phyloP scores from a whole-genome alignment of 1,284 basidiomycete genomes.

The Leccinum subfulvum region DNA sequence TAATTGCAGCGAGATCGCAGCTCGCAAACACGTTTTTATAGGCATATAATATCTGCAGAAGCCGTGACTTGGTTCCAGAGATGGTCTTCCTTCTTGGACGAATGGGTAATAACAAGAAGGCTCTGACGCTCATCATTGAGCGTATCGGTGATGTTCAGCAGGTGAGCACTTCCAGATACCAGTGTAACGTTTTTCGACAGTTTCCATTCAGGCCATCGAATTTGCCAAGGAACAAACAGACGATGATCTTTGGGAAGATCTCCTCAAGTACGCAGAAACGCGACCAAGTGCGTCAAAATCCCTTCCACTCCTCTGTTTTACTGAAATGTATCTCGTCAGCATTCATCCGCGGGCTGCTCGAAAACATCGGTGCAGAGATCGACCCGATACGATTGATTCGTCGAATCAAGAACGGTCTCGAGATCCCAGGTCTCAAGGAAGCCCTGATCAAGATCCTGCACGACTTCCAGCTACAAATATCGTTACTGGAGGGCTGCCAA shows the following conservation, averaged over 20 bases:
- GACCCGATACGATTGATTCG: slow-evolving; percentile 93
- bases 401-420: slow-evolving; percentile 92
- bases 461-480: slow-evolving; percentile 91
- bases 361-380: slow-evolving; percentile 96
- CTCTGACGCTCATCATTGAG: slow-evolving; percentile 93
- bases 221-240: slow-evolving; percentile 98
- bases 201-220: slow-evolving; percentile 77
- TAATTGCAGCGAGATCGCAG: background rate
- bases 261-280: slow-evolving; percentile 92
- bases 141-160: slow-evolving; percentile 89
- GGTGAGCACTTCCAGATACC: slow-evolving; percentile 40
- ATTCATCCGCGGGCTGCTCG: slow-evolving; percentile 92
- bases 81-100: slow-evolving; percentile 97
- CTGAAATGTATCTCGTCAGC: slow-evolving; percentile 40
- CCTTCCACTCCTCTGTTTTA: background rate
- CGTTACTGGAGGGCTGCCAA: slow-evolving; percentile 87
- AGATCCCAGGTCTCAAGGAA: slow-evolving; percentile 92
- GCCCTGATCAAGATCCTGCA: slow-evolving; percentile 96
- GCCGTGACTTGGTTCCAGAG: slow-evolving; percentile 86
- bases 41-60: slow-evolving; percentile 88
- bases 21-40: slow-evolving; percentile 29
- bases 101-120: slow-evolving; percentile 97
- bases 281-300: slow-evolving; percentile 62
- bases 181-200: slow-evolving; percentile 1
- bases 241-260: slow-evolving; percentile 96